These are phyloP conservation scores for Chaetothyriales sp. DNA, from an alignment of 2,329 filamentous ascomycete genomes.

Conservation along the genomic window DNA sequence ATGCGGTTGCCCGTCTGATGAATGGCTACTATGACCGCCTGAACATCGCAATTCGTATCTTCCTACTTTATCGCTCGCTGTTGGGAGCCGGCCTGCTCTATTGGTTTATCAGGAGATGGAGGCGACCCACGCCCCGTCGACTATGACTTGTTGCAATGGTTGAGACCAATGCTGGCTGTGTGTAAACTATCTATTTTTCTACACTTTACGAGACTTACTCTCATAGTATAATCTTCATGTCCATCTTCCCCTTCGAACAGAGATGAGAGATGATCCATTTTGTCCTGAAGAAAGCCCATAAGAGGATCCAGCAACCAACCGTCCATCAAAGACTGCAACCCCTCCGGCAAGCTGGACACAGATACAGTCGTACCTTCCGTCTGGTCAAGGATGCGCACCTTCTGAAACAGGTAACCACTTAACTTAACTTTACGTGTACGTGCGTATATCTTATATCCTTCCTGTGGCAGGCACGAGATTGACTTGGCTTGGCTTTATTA, in stretches of 20 bases:
- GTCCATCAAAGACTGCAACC: too few relatives aligned
- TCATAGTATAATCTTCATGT: too few relatives aligned
- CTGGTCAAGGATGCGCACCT: constrained; percentile 5
- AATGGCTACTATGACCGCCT: constrained; percentile 30
- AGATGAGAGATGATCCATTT: too few relatives aligned
- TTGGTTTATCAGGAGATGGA: not conserved
- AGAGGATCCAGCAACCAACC: too few relatives aligned
- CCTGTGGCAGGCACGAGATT: not conserved
- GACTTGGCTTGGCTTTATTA: not conserved
- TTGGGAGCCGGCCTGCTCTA: not conserved
- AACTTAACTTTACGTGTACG: too few relatives aligned
- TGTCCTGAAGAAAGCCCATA: too few relatives aligned
- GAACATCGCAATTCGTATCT: constrained; percentile 26
- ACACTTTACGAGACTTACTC: too few relatives aligned
- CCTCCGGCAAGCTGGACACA: too few relatives aligned
- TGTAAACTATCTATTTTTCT: too few relatives aligned
- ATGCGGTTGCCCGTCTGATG: constrained; percentile 29
- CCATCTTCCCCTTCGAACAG: too few relatives aligned
- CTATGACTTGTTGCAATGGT: not conserved
- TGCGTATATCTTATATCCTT: not conserved
- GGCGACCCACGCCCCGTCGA: not conserved
- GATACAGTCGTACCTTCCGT: not conserved
- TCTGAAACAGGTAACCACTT: too few relatives aligned
- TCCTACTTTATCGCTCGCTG: constrained; percentile 24
- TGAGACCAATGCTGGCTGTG: not conserved